Evolutionary conservation across 495 filamentous ascomycete genomes (phyloP), one percentile per base, ranked within the genome.

Genomic region (Pyronema domesticum): DNA sequence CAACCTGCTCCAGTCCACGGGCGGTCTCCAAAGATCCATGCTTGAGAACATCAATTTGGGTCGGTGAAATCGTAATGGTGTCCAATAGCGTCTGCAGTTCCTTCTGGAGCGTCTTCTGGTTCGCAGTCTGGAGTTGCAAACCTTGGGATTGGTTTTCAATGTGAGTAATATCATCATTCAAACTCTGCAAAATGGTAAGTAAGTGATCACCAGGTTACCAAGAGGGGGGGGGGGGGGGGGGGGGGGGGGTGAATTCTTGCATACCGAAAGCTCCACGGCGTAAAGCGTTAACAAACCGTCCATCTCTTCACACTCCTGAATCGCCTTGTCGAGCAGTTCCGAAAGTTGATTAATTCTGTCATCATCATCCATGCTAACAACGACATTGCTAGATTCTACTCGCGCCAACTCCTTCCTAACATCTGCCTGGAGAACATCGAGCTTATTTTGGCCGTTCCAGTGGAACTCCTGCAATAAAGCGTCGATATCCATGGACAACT

Each of bases 101-200:
- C 45, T 78, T 85, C 64, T 88, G 86, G 23, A 98, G 76, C 35
- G 94, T 77, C 69, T 93, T 94, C 68, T 98, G 93, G 62, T 98
- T 98, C 17, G 93, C 88, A 15, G 89, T 86, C 67, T 95, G 89
- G 15, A 98, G 88, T 63, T 96, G 93, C 18, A 98, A 68, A 69
- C 91, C 93, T 69, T 96, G 89, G 5, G 85, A 87, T 65, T 96
- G 91, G 7, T 93, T 86, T 71, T 98, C 91, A 50, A 98, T 95
- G 63, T 89, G 95, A 6, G 88, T 80, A 44, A 98, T 87, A 68
- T 98, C 91, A 36, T 95, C 89, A 53, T 89, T 85, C 3, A 98
- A 73, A 45, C 86, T 96, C 85, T 94, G 55, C 35, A 14, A 33
- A n/a, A 36, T 37, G 37, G 59, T 76, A 65, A 80, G 72, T 30